Percentiles rank a stretch among this genome's conserved stretches.
Conservation (phyloP, 495 filamentous ascomycete species). For the Aspergillus nidulans region DNA sequence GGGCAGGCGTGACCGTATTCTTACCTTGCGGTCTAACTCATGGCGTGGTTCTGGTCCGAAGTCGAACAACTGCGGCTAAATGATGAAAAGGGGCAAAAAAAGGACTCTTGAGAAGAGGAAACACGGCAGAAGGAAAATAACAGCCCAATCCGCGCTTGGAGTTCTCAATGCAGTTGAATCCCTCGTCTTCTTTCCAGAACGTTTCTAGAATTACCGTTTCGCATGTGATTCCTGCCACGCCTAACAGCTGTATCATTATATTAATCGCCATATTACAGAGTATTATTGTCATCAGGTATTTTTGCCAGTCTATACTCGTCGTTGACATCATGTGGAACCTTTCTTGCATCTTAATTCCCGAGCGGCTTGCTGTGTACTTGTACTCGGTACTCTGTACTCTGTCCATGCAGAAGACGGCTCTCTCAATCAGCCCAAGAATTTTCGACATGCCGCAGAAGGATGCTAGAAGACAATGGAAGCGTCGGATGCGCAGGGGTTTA, state of each 20-base stretch:
- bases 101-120: not conserved
- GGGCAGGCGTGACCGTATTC: constrained; percentile 13
- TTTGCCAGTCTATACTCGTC: not conserved
- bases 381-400: not conserved
- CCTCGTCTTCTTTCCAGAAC: constrained; percentile 9
- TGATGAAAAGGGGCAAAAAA: not conserved
- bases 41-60: not conserved
- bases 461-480: constrained; percentile 11
- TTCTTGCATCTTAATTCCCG: not conserved
- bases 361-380: not conserved
- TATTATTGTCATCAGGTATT: not conserved
- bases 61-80: not conserved
- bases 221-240: constrained; percentile 8
- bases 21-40: not conserved
- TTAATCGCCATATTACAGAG: not conserved
- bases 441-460: constrained; percentile 10
- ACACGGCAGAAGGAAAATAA: constrained; percentile 8
- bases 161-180: not conserved
- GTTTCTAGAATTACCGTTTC: constrained; percentile 14
- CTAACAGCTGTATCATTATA: not conserved
- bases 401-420: no score
- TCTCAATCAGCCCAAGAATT: constrained; percentile 9
- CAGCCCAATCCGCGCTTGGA: no score
- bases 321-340: not conserved
- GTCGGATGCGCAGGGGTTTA: not conserved